Base-by-base conservation (phyloP, 1,139 yeast species). In the Suhomyces bokatorum region DNA sequence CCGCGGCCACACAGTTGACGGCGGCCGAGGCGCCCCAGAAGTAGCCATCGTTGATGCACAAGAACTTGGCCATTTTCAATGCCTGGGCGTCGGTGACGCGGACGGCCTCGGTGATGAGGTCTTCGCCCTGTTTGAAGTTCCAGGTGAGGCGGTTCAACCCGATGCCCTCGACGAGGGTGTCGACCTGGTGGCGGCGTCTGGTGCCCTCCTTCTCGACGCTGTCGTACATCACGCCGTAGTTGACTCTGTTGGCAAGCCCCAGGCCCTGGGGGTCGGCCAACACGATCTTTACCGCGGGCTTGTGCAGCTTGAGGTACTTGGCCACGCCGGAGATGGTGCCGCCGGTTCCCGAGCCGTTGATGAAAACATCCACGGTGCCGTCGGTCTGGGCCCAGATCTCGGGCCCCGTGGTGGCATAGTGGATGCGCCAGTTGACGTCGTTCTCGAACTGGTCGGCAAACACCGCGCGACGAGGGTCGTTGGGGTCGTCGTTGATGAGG, bases 361-460 rank as follows among this genome's bases (percentile, higher is more conserved):
- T 82, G 63, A 93, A 90, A 35, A 77, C 83, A 62, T 90, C 95
- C 8, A 93, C 57, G 2, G 70, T 55, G 8, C 81, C 81, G 2
- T 75, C 69, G 69, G 85, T 76, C 62, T 93, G 98, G 17, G 66
- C 51, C 70, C 78, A 84, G 8, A 93, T 87, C 56, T 87, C 99
- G 0, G 98, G 98, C 0, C 96, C 99, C 0, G 99, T 93, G 4
- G 91, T 78, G 12, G 64, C 62, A 60, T 82, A 89, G 64, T 93
- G 99, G 5, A 85, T 77, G 47, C 77, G 70, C 98, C 98, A 93
- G 60, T 93, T 93, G 48, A 80, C 83, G 52, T 87, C 95, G 60
- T 89, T 93, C 61, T 93, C 99, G 66, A 93, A 93, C 63, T 91
- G 99, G 64, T 93, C 95, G 3, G 97, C 97, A 70, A 91, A 93